Base-by-base conservation (phyloP, 2,329 filamentous ascomycete species). In the Mollisiaceae sp. region DNA sequence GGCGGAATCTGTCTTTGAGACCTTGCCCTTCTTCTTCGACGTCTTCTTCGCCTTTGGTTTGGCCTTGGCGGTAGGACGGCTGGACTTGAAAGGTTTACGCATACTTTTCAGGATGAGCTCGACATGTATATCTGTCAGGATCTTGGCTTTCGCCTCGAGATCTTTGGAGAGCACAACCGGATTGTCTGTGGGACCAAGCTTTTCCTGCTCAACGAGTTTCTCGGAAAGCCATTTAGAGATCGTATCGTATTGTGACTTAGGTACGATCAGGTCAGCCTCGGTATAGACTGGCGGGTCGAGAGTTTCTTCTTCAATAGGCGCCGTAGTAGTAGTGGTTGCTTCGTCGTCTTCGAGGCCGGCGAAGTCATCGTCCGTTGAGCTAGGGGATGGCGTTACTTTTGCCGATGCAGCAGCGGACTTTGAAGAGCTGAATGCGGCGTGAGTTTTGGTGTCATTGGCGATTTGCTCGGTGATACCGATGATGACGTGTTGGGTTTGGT, bases 321-420 rank as follows among this genome's bases (percentile, higher is more conserved):
- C 70, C 9, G 73, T 69, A 14, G 73, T 75, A 39, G 75, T 74
- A 2, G 75, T 75, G 8, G 76, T 74, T 15, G 66, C 45, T n/a
- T 73, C 70, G n/a, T 92, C 90, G 60, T 95, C 92, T 68, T 97
- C 93, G 0, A 95, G 86, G n/a, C 88, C 91, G 39, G 89, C 91
- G 73, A 92, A 88, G 2, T 87, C 86, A 45, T 74, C 75, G 54
- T 71, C 77, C 60, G 70, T 81, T 3, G 80, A 76, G 9, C 80
- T 76, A 9, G 82, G 78, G 32, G 81, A 76, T 32, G 78, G 71
- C 35, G 81, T 76, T 27, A 78, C 71, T 35, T 81, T 76, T 59
- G 72, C 78, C 52, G 75, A 74, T 67, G 72, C 73, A 56, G 73
- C 78, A 67, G 72, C 81, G 8, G 79, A 77, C 27, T 81, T 77